Evolutionary conservation across 176 grass and related monocot genomes (phyloP).

Genomic region (Typha latifolia): DNA sequence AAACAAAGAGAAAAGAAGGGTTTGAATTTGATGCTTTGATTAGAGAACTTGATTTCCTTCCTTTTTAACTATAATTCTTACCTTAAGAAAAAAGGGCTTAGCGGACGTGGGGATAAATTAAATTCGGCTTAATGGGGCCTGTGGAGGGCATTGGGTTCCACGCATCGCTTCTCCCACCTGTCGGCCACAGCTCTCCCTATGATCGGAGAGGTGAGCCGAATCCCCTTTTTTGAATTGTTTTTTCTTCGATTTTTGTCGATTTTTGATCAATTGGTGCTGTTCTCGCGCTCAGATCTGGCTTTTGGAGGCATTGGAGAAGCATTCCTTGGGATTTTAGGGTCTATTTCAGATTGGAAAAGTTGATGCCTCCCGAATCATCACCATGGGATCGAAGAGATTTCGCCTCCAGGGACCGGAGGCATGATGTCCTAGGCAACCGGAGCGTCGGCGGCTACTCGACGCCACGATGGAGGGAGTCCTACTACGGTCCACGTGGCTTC

Average conservation of each 20-base stretch:
- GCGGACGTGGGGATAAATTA: conserved; percentile 8
- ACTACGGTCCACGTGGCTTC: conserved; percentile 11
- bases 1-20: too few species aligned
- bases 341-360: conserved; percentile 8
- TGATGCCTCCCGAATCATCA: conserved; percentile 26
- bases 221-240: neutral
- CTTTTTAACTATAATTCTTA: too few species aligned
- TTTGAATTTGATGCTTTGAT: too few species aligned
- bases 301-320: neutral
- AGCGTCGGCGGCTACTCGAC: conserved; percentile 2
- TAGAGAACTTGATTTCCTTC: too few species aligned
- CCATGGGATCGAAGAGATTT: conserved; percentile 27
- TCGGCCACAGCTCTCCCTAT: neutral
- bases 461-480: conserved; percentile 15
- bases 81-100: too few species aligned
- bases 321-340: too few species aligned
- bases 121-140: conserved; percentile 11
- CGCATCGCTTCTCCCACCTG: neutral
- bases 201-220: neutral
- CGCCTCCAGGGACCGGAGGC: conserved; percentile 15
- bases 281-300: neutral
- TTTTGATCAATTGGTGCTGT: neutral
- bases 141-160: conserved; percentile 8
- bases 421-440: conserved; percentile 1
- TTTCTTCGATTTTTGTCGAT: neutral